Evolutionary conservation across 306 rosid species (phyloP).

Genomic region (Sphenostylis stenocarpa): DNA sequence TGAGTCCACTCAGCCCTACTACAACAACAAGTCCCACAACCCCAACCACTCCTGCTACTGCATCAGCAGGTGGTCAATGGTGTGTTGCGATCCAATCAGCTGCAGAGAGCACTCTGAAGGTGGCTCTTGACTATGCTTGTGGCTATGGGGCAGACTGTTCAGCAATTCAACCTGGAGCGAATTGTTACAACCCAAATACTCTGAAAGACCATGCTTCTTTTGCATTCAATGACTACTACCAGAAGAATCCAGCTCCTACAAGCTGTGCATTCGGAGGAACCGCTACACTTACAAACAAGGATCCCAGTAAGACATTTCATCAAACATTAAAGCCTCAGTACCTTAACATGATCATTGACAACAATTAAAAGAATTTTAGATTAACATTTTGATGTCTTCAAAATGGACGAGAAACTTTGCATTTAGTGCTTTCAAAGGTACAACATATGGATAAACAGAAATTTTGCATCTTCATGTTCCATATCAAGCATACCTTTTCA

Average conservation of each 20-base stretch:
- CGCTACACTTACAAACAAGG: constrained; percentile 68
- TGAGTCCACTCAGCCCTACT: constrained; percentile 29
- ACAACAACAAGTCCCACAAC: neutral
- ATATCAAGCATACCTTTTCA: neutral
- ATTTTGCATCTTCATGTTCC: neutral
- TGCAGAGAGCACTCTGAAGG: constrained; percentile 77
- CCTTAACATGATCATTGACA: neutral
- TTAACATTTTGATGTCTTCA: neutral
- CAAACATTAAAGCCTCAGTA: neutral
- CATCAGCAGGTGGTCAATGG: constrained; percentile 71
- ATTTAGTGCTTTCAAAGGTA: neutral
- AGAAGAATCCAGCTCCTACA: constrained; percentile 87
- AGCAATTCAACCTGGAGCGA: constrained; percentile 65
- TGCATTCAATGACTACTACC: constrained; percentile 90
- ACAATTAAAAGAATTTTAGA: neutral
- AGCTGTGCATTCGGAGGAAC: constrained; percentile 94
- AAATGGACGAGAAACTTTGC: neutral
- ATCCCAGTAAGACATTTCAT: constrained; percentile 73
- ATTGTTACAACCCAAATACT: constrained; percentile 81
- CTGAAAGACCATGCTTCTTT: constrained; percentile 83
- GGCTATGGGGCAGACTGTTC: constrained; percentile 98
- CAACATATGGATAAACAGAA: neutral
- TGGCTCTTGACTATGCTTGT: constrained; percentile 96
- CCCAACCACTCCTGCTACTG: constrained; percentile 34
- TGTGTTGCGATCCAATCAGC: constrained; percentile 79